Evolutionary conservation across 768 basidiomycete species (phyloP).

Genomic region (Mycena kentingensis): DNA sequence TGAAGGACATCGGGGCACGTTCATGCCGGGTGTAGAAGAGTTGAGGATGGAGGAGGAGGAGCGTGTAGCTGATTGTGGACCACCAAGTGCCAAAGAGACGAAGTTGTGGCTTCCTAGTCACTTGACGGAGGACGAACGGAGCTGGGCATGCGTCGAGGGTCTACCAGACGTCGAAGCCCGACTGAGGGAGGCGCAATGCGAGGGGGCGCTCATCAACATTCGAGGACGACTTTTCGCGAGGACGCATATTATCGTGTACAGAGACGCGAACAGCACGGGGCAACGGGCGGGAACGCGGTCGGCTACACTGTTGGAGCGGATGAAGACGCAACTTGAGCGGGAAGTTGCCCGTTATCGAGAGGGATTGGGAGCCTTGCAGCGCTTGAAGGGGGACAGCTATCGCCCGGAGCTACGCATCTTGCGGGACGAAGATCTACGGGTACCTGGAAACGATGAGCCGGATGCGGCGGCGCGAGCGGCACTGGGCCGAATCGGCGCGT

Average conservation of each 20-base stretch:
- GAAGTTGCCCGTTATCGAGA: neutral
- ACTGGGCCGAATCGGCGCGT: neutral
- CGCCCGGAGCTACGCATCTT: no score
- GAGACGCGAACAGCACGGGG: neutral
- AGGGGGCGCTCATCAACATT: neutral
- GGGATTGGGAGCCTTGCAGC: no score
- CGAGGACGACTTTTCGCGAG: constrained; percentile 4
- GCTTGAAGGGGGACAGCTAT: no score
- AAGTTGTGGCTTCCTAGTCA: constrained; percentile 2
- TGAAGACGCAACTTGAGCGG: neutral
- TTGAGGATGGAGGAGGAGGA: constrained; percentile 1
- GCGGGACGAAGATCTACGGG: no score
- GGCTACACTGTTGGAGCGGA: neutral
- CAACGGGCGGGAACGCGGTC: neutral
- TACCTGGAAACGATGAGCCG: no score
- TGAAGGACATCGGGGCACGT: neutral
- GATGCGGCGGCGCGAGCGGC: neutral
- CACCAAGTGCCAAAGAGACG: neutral
- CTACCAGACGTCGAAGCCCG: neutral
- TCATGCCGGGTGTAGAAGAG: constrained; percentile 2
- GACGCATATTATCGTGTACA: constrained; percentile 1
- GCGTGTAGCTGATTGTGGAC: neutral
- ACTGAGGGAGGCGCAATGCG: constrained; percentile 6
- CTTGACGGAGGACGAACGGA: neutral
- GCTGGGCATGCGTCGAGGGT: neutral